Evolutionary conservation across 805 yeast genomes (phyloP).

Genomic region (Ogataea glucozyma): DNA sequence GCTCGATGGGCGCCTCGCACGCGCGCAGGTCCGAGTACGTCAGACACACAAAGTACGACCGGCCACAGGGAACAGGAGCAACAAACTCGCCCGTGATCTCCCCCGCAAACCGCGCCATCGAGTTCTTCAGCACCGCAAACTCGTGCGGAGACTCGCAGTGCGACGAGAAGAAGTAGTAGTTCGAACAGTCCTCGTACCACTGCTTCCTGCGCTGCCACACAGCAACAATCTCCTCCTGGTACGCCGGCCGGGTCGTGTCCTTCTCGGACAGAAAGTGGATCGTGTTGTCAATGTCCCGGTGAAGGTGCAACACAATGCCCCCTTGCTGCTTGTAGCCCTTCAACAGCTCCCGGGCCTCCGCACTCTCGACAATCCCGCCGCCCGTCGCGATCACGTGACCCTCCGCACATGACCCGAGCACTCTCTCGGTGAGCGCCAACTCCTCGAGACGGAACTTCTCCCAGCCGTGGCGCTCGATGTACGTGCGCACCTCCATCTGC

Average conservation of each 20-base stretch:
- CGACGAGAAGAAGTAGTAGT: constrained; percentile 72
- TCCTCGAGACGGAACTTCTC: constrained; percentile 78
- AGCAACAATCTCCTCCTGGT: constrained; percentile 69
- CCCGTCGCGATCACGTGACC: constrained; percentile 88
- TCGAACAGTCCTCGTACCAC: constrained; percentile 81
- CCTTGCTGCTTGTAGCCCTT: constrained; percentile 58
- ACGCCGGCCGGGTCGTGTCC: constrained; percentile 89
- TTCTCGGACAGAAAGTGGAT: constrained; percentile 64
- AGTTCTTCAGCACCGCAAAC: constrained; percentile 54
- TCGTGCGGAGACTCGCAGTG: constrained; percentile 61
- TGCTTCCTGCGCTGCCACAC: constrained; percentile 84
- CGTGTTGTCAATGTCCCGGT: constrained; percentile 82
- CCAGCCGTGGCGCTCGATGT: constrained; percentile 76
- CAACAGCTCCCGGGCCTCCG: constrained; percentile 63
- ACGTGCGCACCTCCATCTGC: constrained; percentile 56
- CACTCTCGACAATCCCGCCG: constrained; percentile 90
- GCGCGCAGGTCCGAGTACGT: constrained; percentile 61
- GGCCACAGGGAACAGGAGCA: constrained; percentile 41
- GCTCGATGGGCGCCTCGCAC: constrained; percentile 47
- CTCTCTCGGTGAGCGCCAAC: constrained; percentile 51
- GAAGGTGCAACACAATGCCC: constrained; percentile 77
- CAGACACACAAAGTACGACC: constrained; percentile 73
- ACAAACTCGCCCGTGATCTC: constrained; percentile 58
- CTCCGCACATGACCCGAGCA: constrained; percentile 39
- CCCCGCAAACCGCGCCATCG: constrained; percentile 58